A percentile compares a stretch with the other conserved stretches of the same genome.
phyloP scores from a whole-genome alignment of 1,139 yeast species.

The Blastobotrys capitulatus region DNA sequence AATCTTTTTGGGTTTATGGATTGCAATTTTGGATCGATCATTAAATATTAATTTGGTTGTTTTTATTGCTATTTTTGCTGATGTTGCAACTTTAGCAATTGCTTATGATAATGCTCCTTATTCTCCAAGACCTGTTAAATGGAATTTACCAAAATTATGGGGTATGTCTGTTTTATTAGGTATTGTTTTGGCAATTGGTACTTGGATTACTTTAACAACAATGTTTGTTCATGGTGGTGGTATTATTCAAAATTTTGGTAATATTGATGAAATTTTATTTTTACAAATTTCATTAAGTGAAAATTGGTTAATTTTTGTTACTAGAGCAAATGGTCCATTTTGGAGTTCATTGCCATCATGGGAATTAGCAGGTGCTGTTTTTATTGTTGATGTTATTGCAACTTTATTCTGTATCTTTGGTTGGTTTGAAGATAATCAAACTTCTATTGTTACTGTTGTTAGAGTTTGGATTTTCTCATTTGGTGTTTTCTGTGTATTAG shows the following conservation, averaged over 20 bases:
- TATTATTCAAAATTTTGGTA: conserved; percentile 92
- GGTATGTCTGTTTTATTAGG: conserved; percentile 90
- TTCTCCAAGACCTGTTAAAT: conserved; percentile 84
- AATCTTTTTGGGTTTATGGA: conserved; percentile 88
- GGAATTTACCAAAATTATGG: conserved; percentile 96
- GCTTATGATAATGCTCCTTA: conserved; percentile 95
- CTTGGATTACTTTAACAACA: conserved; percentile 89
- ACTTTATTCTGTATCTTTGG: conserved; percentile 67
- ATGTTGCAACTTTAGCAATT: conserved; percentile 91
- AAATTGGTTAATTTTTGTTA: conserved; percentile 93
- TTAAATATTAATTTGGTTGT: conserved; percentile 83
- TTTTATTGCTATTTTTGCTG: conserved; percentile 92
- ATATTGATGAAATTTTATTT: conserved; percentile 86
- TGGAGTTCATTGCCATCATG: conserved; percentile 69
- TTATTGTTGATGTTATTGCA: conserved; percentile 61
- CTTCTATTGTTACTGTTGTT: conserved; percentile 62
- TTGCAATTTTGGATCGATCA: conserved; percentile 82
- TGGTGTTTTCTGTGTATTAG: conserved; percentile 66
- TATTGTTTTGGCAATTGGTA: conserved; percentile 74
- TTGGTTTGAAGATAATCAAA: conserved; percentile 68
- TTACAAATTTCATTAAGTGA: conserved; percentile 89
- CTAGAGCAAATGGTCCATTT: conserved; percentile 81
- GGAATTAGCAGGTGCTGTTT: conserved; percentile 69
- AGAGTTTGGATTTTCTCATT: conserved; percentile 65
- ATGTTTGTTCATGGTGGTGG: conserved; percentile 80